Percentiles rank a stretch among this genome's conserved stretches.
phyloP scores from a whole-genome alignment of 2,329 filamentous ascomycete species.

The Colletotrichum echinochloae region DNA sequence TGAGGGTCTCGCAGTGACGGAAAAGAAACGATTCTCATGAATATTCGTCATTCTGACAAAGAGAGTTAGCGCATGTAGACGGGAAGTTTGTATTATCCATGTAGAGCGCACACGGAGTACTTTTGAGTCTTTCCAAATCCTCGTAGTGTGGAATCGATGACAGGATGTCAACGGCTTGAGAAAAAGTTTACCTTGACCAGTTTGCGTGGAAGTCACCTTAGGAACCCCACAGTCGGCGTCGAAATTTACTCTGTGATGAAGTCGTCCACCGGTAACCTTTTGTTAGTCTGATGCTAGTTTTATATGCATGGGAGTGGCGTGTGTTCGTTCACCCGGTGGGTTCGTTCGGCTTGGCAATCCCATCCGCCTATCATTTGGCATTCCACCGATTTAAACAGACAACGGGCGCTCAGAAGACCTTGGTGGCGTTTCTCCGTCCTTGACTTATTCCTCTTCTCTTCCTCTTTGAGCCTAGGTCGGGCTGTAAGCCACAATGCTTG shows the following conservation, averaged over 20 bases:
- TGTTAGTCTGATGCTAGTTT: too few species aligned
- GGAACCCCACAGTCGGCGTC: not conserved
- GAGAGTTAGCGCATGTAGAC: too few species aligned
- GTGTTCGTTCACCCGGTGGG: not conserved
- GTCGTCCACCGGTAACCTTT: not conserved
- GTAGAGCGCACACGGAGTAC: not conserved
- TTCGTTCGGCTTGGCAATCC: not conserved
- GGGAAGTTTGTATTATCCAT: too few species aligned
- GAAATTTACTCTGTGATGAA: too few species aligned
- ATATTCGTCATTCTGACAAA: not conserved
- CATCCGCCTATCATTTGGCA: not conserved
- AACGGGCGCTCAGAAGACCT: too few species aligned
- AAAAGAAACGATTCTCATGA: not conserved
- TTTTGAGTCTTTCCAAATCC: not conserved
- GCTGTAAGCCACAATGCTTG: not conserved
- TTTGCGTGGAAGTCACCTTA: too few species aligned
- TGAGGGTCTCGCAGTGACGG: rapidly evolving
- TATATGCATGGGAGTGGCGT: not conserved
- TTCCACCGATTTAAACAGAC: too few species aligned
- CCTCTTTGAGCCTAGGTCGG: not conserved
- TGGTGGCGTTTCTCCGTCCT: not conserved
- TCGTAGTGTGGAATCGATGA: too few species aligned
- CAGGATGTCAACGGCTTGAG: too few species aligned
- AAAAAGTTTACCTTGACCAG: too few species aligned
- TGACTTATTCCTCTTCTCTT: not conserved